Conservation (phyloP, 768 basidiomycete species). For the Mycena vitilis region DNA sequence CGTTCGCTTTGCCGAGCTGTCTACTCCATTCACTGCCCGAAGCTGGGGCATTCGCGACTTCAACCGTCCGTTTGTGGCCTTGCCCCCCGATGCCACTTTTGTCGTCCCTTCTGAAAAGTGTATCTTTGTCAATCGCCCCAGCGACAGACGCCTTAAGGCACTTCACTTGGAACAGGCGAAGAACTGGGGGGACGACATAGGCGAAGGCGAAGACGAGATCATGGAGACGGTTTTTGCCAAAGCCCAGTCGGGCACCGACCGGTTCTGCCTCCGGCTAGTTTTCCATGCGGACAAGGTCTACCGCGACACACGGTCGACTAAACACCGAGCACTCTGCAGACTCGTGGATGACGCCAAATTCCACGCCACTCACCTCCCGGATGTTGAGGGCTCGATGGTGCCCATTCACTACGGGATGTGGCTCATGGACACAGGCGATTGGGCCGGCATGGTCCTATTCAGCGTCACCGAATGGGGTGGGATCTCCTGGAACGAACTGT, state of each 20-base stretch:
- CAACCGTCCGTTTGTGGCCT: too few relatives aligned
- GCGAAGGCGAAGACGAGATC: not conserved
- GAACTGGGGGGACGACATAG: not conserved
- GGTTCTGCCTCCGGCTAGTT: slow-evolving; percentile 17
- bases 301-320: not conserved
- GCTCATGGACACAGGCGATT: slow-evolving; percentile 18
- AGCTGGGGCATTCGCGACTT: too few relatives aligned
- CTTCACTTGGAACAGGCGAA: not conserved
- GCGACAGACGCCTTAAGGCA: not conserved
- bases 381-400: not conserved
- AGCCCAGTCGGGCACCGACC: not conserved
- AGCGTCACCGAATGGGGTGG: slow-evolving; percentile 25
- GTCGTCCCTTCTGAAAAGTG: not conserved
- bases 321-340: not conserved
- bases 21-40: too few relatives aligned
- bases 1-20: too few relatives aligned
- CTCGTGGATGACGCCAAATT: slow-evolving; percentile 21
- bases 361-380: slow-evolving; percentile 11
- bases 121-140: slow-evolving; percentile 3
- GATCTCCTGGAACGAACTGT: slow-evolving; percentile 1
- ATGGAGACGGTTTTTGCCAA: not conserved
- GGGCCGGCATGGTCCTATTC: slow-evolving; percentile 20
- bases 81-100: not conserved
- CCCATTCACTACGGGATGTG: slow-evolving; percentile 26
- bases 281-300: not conserved